These are phyloP conservation scores for Striga hermonthica DNA, from an alignment of 305 asterid genomes.

Conservation along the genomic window DNA sequence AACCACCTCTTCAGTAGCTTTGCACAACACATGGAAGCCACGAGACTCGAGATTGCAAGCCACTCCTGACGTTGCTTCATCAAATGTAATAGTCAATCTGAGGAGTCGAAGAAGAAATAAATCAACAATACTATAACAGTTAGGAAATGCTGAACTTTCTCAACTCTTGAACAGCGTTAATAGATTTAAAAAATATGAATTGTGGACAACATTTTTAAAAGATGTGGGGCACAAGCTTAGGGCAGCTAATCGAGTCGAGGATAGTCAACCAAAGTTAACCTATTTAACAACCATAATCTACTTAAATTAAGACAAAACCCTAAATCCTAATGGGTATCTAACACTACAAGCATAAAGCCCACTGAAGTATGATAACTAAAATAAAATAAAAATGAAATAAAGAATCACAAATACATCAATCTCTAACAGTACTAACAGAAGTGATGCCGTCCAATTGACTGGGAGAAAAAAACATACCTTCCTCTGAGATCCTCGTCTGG, in stretches of 20 bases:
- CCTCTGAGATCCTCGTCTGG: conserved; percentile 94
- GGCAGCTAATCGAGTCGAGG: too few species aligned
- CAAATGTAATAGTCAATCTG: conserved; percentile 71
- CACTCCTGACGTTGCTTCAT: conserved; percentile 72
- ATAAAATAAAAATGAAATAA: neutral
- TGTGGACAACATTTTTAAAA: neutral
- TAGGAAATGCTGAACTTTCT: neutral
- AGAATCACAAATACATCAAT: neutral
- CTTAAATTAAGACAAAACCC: too few species aligned
- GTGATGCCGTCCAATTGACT: conserved; percentile 15
- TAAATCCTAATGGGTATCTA: too few species aligned
- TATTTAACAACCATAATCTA: too few species aligned
- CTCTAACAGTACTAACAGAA: conserved; percentile 1
- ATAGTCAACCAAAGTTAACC: too few species aligned
- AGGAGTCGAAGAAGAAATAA: conserved; percentile 15
- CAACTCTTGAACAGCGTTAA: neutral
- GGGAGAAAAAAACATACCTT: conserved; percentile 47
- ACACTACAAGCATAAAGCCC: too few species aligned
- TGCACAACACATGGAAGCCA: conserved; percentile 82
- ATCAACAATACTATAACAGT: conserved; percentile 7
- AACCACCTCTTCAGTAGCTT: conserved; percentile 89
- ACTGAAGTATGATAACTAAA: too few species aligned
- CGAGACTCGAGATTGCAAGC: conserved; percentile 90
- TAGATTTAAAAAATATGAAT: conserved; percentile 12
- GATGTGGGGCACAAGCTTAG: neutral